A percentile compares a stretch with the other conserved stretches of the same genome.
Conservation (phyloP, 768 basidiomycete species). For the Lactarius trivialis region DNA sequence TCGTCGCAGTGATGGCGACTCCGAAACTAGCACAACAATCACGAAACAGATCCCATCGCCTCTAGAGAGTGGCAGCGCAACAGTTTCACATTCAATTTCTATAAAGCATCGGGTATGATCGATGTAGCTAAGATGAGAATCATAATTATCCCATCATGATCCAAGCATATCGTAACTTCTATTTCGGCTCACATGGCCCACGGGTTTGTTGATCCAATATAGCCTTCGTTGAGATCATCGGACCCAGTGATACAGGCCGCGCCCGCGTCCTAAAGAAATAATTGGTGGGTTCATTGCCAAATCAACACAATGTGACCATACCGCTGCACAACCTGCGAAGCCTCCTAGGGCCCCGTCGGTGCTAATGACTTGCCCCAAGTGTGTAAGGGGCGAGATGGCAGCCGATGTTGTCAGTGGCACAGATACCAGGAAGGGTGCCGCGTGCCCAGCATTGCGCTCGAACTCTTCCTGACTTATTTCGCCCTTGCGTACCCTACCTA, state of each 20-base stretch:
- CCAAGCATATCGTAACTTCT: background rate
- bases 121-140: background rate
- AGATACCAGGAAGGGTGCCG: slow-evolving; percentile 12
- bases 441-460: slow-evolving; percentile 5
- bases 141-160: background rate
- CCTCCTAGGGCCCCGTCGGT: background rate
- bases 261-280: background rate
- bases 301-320: background rate
- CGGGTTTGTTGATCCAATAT: background rate
- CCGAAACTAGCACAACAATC: background rate
- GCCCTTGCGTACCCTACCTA: slow-evolving; percentile 4
- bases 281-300: background rate
- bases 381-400: background rate
- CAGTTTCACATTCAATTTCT: background rate
- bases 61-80: background rate
- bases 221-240: background rate
- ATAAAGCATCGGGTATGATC: background rate
- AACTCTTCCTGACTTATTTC: slow-evolving; percentile 17
- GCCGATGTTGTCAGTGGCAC: slow-evolving; percentile 2
- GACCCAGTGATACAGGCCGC: slow-evolving; percentile 15
- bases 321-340: slow-evolving; percentile 15
- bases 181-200: background rate
- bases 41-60: background rate
- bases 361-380: slow-evolving; percentile 4
- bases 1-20: background rate